These are phyloP conservation scores for Phytophthora podocarpi DNA, from an alignment of 352 stramenopile species.

Conservation along the genomic window DNA sequence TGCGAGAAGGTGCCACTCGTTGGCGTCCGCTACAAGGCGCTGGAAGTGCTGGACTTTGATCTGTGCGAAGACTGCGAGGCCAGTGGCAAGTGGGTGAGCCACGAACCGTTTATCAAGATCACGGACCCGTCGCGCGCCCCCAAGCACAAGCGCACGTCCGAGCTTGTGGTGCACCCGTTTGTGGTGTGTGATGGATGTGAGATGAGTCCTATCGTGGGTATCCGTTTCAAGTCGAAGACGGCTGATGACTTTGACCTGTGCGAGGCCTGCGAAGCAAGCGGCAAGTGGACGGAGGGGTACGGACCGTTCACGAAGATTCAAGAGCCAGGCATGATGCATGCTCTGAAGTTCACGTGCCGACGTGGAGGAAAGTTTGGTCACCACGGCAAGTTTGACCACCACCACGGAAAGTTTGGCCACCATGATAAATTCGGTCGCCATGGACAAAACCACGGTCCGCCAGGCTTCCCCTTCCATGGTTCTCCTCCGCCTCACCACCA, in stretches of 20 bases:
- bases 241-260: slow-evolving; percentile 76
- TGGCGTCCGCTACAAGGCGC: slow-evolving; percentile 81
- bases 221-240: slow-evolving; percentile 70
- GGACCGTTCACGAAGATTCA: slow-evolving; percentile 62
- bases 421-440: slow-evolving; percentile 25
- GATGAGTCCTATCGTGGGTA: slow-evolving; percentile 62
- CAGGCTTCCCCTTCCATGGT: slow-evolving; percentile 3
- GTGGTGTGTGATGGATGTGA: slow-evolving; percentile 68
- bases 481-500: neutral
- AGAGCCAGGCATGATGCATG: slow-evolving; percentile 33
- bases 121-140: slow-evolving; percentile 57
- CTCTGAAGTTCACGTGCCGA: slow-evolving; percentile 36
- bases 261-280: slow-evolving; percentile 52
- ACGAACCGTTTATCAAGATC: slow-evolving; percentile 85
- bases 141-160: slow-evolving; percentile 35
- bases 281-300: slow-evolving; percentile 52
- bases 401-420: slow-evolving; percentile 20
- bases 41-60: slow-evolving; percentile 77
- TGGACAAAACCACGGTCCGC: slow-evolving; percentile 18
- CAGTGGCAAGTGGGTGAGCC: slow-evolving; percentile 46
- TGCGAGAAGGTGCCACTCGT: slow-evolving; percentile 61
- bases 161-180: slow-evolving; percentile 50
- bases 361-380: slow-evolving; percentile 30
- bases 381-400: slow-evolving; percentile 21
- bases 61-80: slow-evolving; percentile 75